Base-by-base conservation (phyloP, 1,139 yeast genomes). In the Arxiozyma heterogenica region DNA sequence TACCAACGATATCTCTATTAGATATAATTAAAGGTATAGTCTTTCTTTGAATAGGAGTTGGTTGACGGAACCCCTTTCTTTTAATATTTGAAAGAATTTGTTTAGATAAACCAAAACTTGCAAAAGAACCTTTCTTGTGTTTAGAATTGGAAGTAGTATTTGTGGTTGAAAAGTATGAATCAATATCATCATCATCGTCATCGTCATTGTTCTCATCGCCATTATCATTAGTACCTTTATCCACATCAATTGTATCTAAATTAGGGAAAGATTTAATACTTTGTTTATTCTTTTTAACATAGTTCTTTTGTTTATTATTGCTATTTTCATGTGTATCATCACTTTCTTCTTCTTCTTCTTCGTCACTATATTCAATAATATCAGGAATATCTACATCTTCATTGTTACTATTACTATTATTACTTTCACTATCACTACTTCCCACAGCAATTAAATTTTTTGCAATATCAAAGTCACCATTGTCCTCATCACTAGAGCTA, bases 41-140 rank as follows among this genome's bases (percentile, higher is more conserved):
- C 67, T 91, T 91, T 59, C 98, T 78, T 72, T 94, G 99, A 68
- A 94, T 94, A 1, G 99, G 98, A 0, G 99, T 94, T 11, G 99
- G 98, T 61, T 87, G 95, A 63, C 83, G 85, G 73, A 83, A 94
- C 21, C 99, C 99, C 67, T 89, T 91, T 59, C 82, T 83, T 54
- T 82, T 70, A 54, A 94, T 86, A 63, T 90, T 93, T 44, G 76
- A 71, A 54, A 90, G 70, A 17, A 91, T 70, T 55, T 79, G 75
- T 64, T 85, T 86, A 25, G 95, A 84, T 53, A 94, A 76, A 1
- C 98, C 98, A 73, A 93, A 85, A 47, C 95, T 86, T 7, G 89
- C 89, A 74, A 91, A 91, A 42, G 95, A 80, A 47, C 96, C 95
- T 55, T 81, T 82, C 68, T 87, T 88, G 54, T 84, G 84, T 64